Base-by-base conservation (phyloP, 2,329 filamentous ascomycete genomes). In the Cylindrodendrum hubeiense region DNA sequence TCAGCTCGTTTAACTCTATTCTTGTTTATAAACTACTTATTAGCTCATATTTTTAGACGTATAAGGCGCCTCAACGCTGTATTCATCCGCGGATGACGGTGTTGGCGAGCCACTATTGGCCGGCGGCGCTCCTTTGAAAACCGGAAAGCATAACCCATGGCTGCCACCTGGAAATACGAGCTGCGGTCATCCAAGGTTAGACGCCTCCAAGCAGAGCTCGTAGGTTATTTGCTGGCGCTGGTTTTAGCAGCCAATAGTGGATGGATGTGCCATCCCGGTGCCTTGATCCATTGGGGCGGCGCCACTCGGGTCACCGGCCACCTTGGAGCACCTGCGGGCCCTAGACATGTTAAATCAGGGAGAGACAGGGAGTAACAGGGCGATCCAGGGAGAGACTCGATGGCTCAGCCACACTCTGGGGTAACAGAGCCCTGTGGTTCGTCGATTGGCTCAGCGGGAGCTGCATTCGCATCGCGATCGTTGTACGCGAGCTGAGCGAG, bases 1-100 rank as follows among this genome's bases (percentile, higher is more conserved):
- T 30, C 28, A 30, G 28, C 28, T 37, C 13, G 13, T n/a, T n/a
- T n/a, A n/a, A n/a, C n/a, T n/a, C n/a, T n/a, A n/a, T n/a, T n/a
- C n/a, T 28, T 34, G 13, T n/a, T 24, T 22, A 30, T 19, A 39
- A 17, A n/a, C 2, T 21, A 13, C 9, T 15, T 15, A 21, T 50
- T 33, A 21, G 47, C n/a, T 33, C 26, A 33, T 50, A 50, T 22
- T 50, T 50, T 33, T 50, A 50, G 47, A 34, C n/a, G 47, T 33
- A 21, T 17, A 13, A 33, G 13, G 22, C 47, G 30, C 47, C 13
- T 19, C 47, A 13, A 21, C n/a, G 28, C 30, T 49, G n/a, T 26
- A 49, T 26, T 21, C 44, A 10, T 17, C 17, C 46, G 10, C 19
- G 15, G 24, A 30, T 49, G 39, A 47, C 5, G 15, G 15, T 39